Percentiles rank a stretch among this genome's conserved stretches.
phyloP scores from a whole-genome alignment of 306 rosid species.

The Dryas drummondii region DNA sequence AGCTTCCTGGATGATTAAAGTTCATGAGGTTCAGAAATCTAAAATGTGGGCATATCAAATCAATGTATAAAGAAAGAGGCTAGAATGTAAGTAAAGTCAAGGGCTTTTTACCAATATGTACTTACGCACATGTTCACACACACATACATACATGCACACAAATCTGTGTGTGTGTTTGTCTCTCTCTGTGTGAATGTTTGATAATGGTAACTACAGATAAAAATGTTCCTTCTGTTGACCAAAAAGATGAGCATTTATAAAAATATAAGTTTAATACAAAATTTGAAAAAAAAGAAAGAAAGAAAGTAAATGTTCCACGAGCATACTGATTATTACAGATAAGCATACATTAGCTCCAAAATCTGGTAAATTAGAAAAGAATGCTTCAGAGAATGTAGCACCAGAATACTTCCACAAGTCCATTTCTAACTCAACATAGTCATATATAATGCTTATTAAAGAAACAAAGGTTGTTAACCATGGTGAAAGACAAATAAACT shows the following conservation, averaged over 20 bases:
- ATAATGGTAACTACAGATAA: not conserved
- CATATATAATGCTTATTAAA: not conserved
- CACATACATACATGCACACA: not conserved
- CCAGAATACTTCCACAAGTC: not conserved
- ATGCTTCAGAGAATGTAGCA: not conserved
- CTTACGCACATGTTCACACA: not conserved
- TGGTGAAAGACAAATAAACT: not conserved
- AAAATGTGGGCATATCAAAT: conserved; percentile 8
- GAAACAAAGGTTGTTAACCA: not conserved
- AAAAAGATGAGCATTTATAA: not conserved
- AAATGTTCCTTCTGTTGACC: not conserved
- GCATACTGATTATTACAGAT: not conserved
- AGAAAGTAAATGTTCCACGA: not conserved
- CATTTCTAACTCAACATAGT: conserved; percentile 1
- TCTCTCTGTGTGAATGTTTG: not conserved
- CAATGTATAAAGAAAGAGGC: conserved; percentile 7
- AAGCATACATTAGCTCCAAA: not conserved
- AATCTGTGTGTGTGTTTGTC: not conserved
- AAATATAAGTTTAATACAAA: no score
- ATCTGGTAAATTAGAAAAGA: not conserved
- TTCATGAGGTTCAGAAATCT: conserved; percentile 22
- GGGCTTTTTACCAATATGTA: not conserved
- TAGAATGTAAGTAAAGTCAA: conserved; percentile 2
- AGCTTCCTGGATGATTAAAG: conserved; percentile 66
- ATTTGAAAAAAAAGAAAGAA: not conserved